Evolutionary conservation across 2,329 filamentous ascomycete genomes (phyloP).

Genomic region (Pseudogymnoascus pannorum): DNA sequence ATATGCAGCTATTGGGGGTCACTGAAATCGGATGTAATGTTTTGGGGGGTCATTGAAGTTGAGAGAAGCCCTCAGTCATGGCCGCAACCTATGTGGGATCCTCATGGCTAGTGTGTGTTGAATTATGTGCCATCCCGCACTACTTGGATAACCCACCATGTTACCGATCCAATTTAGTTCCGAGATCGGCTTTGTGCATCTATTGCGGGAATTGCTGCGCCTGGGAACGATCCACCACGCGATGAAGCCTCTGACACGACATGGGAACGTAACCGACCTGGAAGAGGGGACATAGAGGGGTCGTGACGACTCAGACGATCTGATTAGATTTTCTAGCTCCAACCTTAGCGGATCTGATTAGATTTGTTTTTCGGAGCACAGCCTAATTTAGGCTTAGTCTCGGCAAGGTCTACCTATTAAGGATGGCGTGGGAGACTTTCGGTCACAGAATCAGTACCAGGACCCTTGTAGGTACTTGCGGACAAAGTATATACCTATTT

Average conservation of each 20-base stretch:
- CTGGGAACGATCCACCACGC: background rate
- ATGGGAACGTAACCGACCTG: background rate
- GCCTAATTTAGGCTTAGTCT: background rate
- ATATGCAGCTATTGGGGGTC: background rate
- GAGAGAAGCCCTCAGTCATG: background rate
- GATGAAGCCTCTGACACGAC: background rate
- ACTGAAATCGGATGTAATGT: background rate
- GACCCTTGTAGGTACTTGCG: background rate
- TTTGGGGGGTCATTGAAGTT: background rate
- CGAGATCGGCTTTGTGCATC: conserved; percentile 5
- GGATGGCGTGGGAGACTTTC: background rate
- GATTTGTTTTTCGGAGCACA: background rate
- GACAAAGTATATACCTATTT: background rate
- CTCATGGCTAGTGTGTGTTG: background rate
- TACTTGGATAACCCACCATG: background rate
- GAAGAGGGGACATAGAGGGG: background rate
- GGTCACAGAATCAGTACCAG: background rate
- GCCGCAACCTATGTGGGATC: background rate
- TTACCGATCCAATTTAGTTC: conserved; percentile 1
- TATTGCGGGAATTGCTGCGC: background rate
- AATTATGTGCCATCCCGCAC: background rate
- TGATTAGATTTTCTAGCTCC: conserved; percentile 5
- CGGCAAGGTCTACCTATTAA: conserved; percentile 1
- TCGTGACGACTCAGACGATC: background rate
- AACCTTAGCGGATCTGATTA: background rate